Percentiles rank a stretch among this genome's conserved stretches.
Conservation (phyloP, 2,329 filamentous ascomycete genomes). For the Penicillium italicum region DNA sequence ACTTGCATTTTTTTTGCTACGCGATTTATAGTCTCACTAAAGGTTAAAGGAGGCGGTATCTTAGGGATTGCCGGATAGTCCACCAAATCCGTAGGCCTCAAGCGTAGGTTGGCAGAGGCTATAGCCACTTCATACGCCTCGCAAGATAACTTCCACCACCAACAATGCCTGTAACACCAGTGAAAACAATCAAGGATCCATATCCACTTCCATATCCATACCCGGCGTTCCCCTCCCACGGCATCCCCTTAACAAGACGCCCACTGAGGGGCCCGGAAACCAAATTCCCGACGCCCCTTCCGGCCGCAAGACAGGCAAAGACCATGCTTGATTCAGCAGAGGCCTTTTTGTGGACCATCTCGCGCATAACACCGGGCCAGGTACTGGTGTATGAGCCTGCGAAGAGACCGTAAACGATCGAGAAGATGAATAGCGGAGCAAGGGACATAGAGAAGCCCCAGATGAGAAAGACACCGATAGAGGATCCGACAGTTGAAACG, state of each 20-base stretch:
- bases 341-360: constrained; percentile 37
- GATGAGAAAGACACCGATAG: constrained; percentile 43
- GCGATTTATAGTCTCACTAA: background rate
- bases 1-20: too few species aligned
- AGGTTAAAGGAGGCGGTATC: background rate
- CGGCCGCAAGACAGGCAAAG: constrained; percentile 48
- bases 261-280: constrained; percentile 52
- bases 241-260: constrained; percentile 25
- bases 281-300: constrained; percentile 52
- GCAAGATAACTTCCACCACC: constrained; percentile 11
- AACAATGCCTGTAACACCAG: constrained; percentile 22
- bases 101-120: background rate
- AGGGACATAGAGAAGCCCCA: constrained; percentile 49
- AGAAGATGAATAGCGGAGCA: constrained; percentile 42
- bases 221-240: constrained; percentile 18
- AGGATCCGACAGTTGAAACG: constrained; percentile 42
- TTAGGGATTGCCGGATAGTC: background rate
- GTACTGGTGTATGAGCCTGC: constrained; percentile 43
- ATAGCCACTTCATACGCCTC: background rate
- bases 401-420: constrained; percentile 47
- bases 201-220: constrained; percentile 29
- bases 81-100: background rate
- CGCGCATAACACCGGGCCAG: constrained; percentile 47
- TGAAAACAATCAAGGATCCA: constrained; percentile 30
- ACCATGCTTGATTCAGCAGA: constrained; percentile 48